A percentile compares a stretch with the other conserved stretches of the same genome.
Evolutionary conservation across 2,329 filamentous ascomycete species (phyloP).

Genomic region (Paecilomyces variotii): DNA sequence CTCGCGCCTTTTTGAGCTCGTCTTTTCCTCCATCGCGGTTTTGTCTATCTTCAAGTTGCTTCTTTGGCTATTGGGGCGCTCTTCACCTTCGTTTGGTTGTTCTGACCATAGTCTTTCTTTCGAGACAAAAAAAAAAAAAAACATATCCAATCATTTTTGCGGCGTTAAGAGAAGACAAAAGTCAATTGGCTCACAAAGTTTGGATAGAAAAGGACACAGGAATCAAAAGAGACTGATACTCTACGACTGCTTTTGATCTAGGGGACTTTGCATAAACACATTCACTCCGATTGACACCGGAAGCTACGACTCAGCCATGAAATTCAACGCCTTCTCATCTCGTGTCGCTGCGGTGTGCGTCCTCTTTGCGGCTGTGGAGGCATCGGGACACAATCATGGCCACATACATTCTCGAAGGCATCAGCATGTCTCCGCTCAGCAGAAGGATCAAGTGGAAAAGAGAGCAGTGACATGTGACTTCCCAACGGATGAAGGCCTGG

Average conservation of each 20-base stretch:
- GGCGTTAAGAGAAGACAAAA: slow-evolving; percentile 8
- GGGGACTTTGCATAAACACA: background rate
- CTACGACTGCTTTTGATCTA: background rate
- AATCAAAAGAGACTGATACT: background rate
- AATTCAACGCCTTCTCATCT: slow-evolving; percentile 22
- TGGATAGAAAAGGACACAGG: background rate
- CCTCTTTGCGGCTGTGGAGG: slow-evolving; percentile 27
- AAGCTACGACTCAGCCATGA: slow-evolving; percentile 16
- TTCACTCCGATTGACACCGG: background rate
- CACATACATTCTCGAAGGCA: slow-evolving; percentile 12
- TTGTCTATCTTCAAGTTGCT: background rate
- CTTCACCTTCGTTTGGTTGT: slow-evolving; percentile 1
- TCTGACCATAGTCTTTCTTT: slow-evolving; percentile 18
- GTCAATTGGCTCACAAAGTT: background rate
- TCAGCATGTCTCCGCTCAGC: slow-evolving; percentile 14
- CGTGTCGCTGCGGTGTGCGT: slow-evolving; percentile 26
- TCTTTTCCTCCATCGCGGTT: background rate
- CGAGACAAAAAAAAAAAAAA: background rate
- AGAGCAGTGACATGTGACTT: slow-evolving; percentile 55
- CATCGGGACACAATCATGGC: slow-evolving; percentile 22
- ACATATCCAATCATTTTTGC: slow-evolving; percentile 4
- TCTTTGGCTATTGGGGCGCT: background rate
- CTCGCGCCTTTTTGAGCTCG: background rate
- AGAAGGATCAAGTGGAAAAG: slow-evolving; percentile 32
- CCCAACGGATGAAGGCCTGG: slow-evolving; percentile 57